Conservation (phyloP, 768 basidiomycete species). For the Panus rudis region DNA sequence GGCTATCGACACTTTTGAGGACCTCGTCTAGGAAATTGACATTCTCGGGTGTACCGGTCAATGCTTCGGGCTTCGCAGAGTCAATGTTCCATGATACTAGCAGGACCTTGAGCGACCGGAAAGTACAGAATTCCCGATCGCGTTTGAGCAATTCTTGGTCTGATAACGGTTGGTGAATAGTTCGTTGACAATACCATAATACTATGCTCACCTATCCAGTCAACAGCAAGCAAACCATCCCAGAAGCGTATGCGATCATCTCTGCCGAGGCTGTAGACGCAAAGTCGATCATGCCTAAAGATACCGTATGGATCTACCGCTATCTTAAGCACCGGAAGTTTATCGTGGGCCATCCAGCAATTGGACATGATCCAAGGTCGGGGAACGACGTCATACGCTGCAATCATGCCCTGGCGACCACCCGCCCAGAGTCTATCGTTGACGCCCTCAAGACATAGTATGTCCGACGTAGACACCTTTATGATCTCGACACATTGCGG, state of each 20-base stretch:
- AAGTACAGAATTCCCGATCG: slow-evolving; percentile 72
- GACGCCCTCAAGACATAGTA: slow-evolving; percentile 81
- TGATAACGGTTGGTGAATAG: slow-evolving; percentile 22
- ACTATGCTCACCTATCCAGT: slow-evolving; percentile 74
- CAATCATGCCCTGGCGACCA: slow-evolving; percentile 71
- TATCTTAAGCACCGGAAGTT: slow-evolving; percentile 55
- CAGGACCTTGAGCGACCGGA: slow-evolving; percentile 70
- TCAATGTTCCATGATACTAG: slow-evolving; percentile 93
- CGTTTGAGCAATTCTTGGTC: slow-evolving; percentile 71
- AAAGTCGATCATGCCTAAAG: slow-evolving; percentile 56
- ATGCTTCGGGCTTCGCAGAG: slow-evolving; percentile 72
- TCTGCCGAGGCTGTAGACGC: slow-evolving; percentile 68
- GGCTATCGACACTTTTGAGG: slow-evolving; percentile 60
- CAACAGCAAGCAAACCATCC: slow-evolving; percentile 81
- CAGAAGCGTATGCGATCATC: slow-evolving; percentile 74
- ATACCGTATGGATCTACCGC: slow-evolving; percentile 70
- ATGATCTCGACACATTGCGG: slow-evolving; percentile 68
- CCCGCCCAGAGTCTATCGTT: slow-evolving; percentile 85
- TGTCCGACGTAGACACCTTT: slow-evolving; percentile 75
- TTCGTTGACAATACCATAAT: not conserved
- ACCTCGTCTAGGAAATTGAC: slow-evolving; percentile 73
- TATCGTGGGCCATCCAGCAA: slow-evolving; percentile 75
- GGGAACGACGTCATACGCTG: slow-evolving; percentile 67
- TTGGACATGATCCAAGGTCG: slow-evolving; percentile 86
- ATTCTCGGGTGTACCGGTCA: slow-evolving; percentile 64